Evolutionary conservation across 371 early-diverging fungal genomes (phyloP).

Genomic region (Rhizopus sp.): DNA sequence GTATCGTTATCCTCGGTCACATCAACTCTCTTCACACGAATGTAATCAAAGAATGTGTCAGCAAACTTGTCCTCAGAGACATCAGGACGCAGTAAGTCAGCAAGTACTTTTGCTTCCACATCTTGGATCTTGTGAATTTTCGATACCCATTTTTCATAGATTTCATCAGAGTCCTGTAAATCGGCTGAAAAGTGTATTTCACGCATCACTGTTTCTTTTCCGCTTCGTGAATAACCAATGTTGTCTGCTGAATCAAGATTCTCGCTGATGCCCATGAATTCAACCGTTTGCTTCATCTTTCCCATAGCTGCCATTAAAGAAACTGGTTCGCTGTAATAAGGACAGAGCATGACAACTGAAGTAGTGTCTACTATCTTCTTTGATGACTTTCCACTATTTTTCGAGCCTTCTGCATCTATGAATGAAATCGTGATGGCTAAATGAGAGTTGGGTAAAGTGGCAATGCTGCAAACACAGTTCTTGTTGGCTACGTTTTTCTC

Average conservation of each 20-base stretch:
- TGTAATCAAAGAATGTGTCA: conserved; percentile 31
- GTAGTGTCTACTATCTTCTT: conserved; percentile 44
- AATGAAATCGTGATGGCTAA: conserved; percentile 43
- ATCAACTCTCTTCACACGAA: conserved; percentile 1
- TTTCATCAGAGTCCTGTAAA: conserved; percentile 12
- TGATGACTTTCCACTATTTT: conserved; percentile 30
- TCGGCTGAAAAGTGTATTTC: conserved; percentile 9
- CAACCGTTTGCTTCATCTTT: conserved; percentile 56
- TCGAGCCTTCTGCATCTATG: conserved; percentile 18
- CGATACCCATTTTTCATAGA: conserved; percentile 34
- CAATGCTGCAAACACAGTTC: conserved; percentile 36
- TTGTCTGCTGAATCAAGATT: conserved; percentile 22
- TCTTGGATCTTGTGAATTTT: conserved; percentile 30
- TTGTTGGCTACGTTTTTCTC: conserved; percentile 25
- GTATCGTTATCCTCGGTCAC: conserved; percentile 7
- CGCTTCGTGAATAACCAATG: conserved; percentile 35
- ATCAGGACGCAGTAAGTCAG: conserved; percentile 20
- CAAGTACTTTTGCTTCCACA: conserved; percentile 20
- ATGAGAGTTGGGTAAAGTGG: conserved; percentile 43
- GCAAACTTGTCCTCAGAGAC: conserved; percentile 34
- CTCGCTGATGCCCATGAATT: conserved; percentile 44
- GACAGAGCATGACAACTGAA: conserved; percentile 57
- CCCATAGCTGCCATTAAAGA: conserved; percentile 72
- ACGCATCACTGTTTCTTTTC: conserved; percentile 29
- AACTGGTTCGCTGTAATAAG: conserved; percentile 66